Percentiles rank a stretch among this genome's conserved stretches.
phyloP scores from a whole-genome alignment of 228 moss, liverwort and hornwort genomes.

The Sphagnum fallax region DNA sequence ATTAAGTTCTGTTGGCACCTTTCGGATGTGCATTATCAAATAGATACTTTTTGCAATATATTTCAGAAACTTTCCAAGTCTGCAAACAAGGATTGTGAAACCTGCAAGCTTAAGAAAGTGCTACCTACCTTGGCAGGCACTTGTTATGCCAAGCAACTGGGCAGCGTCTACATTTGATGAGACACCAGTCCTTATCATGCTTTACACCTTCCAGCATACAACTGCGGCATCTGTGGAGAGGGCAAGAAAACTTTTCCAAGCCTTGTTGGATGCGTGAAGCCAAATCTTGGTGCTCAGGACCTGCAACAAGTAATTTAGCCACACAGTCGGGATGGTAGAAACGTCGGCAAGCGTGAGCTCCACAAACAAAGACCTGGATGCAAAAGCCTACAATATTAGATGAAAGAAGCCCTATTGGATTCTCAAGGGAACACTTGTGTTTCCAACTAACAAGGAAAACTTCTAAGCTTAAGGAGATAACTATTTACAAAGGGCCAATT shows the following conservation, averaged over 20 bases:
- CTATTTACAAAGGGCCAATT: neutral
- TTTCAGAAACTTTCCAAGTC: neutral
- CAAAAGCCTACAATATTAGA: neutral
- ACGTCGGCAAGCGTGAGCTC: constrained; percentile 25
- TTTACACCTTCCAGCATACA: constrained; percentile 32
- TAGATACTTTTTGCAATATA: neutral
- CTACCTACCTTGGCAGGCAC: constrained; percentile 36
- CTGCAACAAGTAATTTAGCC: constrained; percentile 30
- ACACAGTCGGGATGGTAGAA: constrained; percentile 46
- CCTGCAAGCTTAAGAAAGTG: neutral
- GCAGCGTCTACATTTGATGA: constrained; percentile 50
- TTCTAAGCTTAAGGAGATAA: neutral
- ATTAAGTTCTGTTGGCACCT: neutral
- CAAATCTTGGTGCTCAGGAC: constrained; percentile 10
- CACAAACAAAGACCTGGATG: constrained; percentile 41
- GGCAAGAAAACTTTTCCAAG: constrained; percentile 18
- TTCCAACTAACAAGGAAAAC: neutral
- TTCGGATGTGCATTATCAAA: neutral
- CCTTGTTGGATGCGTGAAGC: constrained; percentile 17
- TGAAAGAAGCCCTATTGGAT: neutral
- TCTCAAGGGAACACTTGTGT: neutral
- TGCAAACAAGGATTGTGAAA: neutral
- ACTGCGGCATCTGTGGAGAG: constrained; percentile 35
- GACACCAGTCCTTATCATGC: constrained; percentile 5
- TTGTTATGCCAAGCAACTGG: constrained; percentile 44